Percentiles rank a stretch among this genome's conserved stretches.
phyloP scores from a whole-genome alignment of 768 basidiomycete species.

The Xerocomus potaroensis region DNA sequence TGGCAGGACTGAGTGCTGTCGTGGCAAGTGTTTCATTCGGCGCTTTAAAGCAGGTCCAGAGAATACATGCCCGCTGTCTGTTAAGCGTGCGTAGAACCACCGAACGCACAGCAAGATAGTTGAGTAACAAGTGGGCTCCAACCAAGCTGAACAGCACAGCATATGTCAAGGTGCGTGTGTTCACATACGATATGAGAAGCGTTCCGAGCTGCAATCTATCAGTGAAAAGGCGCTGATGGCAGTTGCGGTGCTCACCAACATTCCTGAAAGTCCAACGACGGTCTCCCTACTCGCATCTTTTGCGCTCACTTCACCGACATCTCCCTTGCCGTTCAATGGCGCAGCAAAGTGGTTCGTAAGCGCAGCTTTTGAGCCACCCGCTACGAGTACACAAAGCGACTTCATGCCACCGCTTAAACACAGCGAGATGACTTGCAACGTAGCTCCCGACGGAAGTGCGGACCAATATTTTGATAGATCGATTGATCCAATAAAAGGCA shows the following conservation, averaged over 20 bases:
- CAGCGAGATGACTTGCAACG: constrained; percentile 44
- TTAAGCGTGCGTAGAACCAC: constrained; percentile 57
- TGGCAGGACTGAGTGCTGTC: constrained; percentile 30
- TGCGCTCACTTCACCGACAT: constrained; percentile 67
- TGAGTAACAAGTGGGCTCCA: constrained; percentile 49
- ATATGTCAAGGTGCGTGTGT: constrained; percentile 46
- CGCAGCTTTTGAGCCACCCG: constrained; percentile 67
- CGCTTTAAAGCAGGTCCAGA: constrained; percentile 38
- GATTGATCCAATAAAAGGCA: constrained; percentile 45
- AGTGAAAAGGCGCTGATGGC: neutral
- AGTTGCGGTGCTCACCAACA: constrained; percentile 47
- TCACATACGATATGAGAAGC: constrained; percentile 53
- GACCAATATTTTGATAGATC: constrained; percentile 33
- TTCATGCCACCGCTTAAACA: constrained; percentile 58
- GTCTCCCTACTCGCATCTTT: constrained; percentile 74
- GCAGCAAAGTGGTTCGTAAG: constrained; percentile 64
- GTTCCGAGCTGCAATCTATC: constrained; percentile 46
- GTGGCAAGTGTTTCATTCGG: constrained; percentile 6
- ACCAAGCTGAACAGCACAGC: constrained; percentile 48
- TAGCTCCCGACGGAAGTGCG: constrained; percentile 20
- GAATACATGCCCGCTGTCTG: constrained; percentile 51
- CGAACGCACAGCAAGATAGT: constrained; percentile 57
- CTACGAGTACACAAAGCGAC: constrained; percentile 59
- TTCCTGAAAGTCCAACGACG: constrained; percentile 59
- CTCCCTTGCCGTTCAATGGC: constrained; percentile 46